Percentiles rank a stretch among this genome's conserved stretches.
Conservation (phyloP, 805 yeast species). For the Kodamaea hsintzibuensis region DNA sequence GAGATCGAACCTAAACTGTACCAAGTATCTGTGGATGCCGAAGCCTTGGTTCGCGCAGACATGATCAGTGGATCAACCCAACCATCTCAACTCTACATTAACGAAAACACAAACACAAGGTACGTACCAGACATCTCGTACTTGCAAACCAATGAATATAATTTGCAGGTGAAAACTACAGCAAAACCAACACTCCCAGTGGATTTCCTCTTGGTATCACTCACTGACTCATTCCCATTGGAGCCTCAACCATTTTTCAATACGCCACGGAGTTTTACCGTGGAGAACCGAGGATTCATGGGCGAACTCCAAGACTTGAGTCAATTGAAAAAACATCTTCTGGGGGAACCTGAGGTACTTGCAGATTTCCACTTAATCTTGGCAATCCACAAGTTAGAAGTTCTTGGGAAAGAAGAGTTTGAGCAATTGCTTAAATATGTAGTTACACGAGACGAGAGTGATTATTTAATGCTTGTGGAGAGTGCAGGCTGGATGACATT, state of each 20-base stretch:
- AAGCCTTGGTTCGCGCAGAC: constrained; percentile 84
- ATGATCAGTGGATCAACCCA: constrained; percentile 85
- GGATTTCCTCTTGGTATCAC: constrained; percentile 63
- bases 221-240: constrained; percentile 92
- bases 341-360: constrained; percentile 29
- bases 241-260: constrained; percentile 53
- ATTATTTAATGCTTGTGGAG: constrained; percentile 54
- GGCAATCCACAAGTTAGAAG: constrained; percentile 56
- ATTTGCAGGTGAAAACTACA: constrained; percentile 79
- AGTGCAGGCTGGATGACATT: constrained; percentile 84
- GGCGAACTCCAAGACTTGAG: constrained; percentile 72
- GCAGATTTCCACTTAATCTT: constrained; percentile 79
- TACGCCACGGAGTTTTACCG: constrained; percentile 53
- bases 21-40: constrained; percentile 87
- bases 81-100: constrained; percentile 82
- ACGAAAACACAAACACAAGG: constrained; percentile 66
- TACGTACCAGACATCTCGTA: constrained; percentile 95
- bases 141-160: constrained; percentile 83
- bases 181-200: constrained; percentile 33
- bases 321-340: constrained; percentile 53
- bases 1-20: constrained; percentile 90
- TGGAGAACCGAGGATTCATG: constrained; percentile 76
- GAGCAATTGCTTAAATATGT: constrained; percentile 50
- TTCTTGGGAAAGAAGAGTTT: constrained; percentile 59
- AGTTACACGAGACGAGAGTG: constrained; percentile 38